Base-by-base conservation (phyloP, 345 rosid species). In the Linum trigynum region DNA sequence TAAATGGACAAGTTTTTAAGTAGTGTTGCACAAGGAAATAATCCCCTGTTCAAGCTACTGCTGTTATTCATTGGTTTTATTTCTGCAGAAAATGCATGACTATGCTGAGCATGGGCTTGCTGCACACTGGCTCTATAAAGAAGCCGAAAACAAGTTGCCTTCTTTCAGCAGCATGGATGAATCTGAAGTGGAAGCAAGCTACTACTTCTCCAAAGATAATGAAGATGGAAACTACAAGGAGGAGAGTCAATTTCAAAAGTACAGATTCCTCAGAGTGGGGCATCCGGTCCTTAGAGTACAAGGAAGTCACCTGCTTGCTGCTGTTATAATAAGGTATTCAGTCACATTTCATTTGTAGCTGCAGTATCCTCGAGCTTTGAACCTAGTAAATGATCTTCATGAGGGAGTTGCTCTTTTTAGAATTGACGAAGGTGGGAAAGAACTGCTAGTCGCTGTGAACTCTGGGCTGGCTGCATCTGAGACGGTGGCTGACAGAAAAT, bases 101-200 rank as follows among this genome's bases (percentile, higher is more conserved):
- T 78, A 79, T 77, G 92, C 92, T 60, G 92, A 86, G 67, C 85
- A 86, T 78, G 92, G 89, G 58, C 87, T 84, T 75, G 89, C 92
- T 43, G 92, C 92, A n/a, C 92, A 86, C 74, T 86, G 92, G 92
- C 87, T 86, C 62, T 86, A 86, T 65, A 86, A 86, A 74, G 92
- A 86, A 83, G 75, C 80, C 63, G 86, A 78, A 57, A 81, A 71
- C 65, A 68, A 67, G 57, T 68, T 83, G 65, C 76, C 79, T 50
- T 69, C 78, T 4, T 43, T 70, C 37, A 75, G 73, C 70, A 41
- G 15, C 74, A 39, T 73, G 74, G 82, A 80, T 75, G 81, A 81
- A 61, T 70, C 78, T 69, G 85, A 84, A 57, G 65, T 38, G 7
- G 80, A 81, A 65, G 72, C 71, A 65, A 71, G 82, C 5, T 64